Evolutionary conservation across 2,329 filamentous ascomycete genomes (phyloP).

Genomic region (Truncatella angustata): DNA sequence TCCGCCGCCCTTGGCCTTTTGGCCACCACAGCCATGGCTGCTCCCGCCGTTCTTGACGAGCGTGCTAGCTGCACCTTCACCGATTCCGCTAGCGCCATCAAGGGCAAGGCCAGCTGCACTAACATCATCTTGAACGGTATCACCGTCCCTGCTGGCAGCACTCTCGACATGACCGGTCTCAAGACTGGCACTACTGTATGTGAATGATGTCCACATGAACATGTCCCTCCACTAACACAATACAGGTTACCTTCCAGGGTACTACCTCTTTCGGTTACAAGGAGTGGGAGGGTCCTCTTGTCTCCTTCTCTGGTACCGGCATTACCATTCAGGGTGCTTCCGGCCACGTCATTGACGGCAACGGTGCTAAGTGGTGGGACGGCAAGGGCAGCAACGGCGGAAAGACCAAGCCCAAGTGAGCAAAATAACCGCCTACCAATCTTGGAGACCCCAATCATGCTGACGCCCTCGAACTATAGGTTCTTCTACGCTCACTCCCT

Average conservation of each 20-base stretch:
- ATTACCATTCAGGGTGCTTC: constrained; percentile 52
- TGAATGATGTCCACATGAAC: not conserved
- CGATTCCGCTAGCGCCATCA: constrained; percentile 43
- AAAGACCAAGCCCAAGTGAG: constrained; percentile 56
- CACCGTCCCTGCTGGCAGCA: constrained; percentile 54
- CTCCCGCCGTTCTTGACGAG: constrained; percentile 2
- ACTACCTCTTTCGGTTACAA: constrained; percentile 68
- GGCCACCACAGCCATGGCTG: not conserved
- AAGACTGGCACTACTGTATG: constrained; percentile 45
- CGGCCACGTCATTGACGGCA: constrained; percentile 54
- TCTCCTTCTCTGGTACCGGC: constrained; percentile 56
- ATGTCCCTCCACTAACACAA: not conserved
- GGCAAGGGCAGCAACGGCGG: constrained; percentile 58
- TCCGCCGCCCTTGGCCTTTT: not conserved
- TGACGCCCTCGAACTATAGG: not conserved
- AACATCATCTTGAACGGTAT: constrained; percentile 53
- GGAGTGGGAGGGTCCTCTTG: constrained; percentile 63
- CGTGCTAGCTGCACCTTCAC: constrained; percentile 50
- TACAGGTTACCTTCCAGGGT: constrained; percentile 37
- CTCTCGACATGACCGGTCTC: constrained; percentile 56
- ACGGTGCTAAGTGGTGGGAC: constrained; percentile 61
- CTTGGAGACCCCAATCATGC: not conserved
- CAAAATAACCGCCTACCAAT: too few species aligned
- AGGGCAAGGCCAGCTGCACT: constrained; percentile 50
- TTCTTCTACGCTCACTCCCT: constrained; percentile 57